Evolutionary conservation across 1,139 yeast genomes (phyloP).

Genomic region (Saccharomyces hybrid): DNA sequence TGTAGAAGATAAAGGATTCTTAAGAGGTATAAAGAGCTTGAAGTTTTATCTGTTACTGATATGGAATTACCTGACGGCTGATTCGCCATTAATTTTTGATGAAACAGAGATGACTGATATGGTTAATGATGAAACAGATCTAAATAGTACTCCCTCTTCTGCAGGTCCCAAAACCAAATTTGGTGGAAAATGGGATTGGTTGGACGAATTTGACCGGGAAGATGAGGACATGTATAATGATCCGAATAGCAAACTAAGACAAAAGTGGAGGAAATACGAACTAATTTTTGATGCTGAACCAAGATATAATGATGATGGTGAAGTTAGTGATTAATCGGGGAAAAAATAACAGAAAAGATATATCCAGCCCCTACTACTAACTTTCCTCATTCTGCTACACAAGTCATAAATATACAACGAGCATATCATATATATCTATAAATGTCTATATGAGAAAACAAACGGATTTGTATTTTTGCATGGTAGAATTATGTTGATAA

Average conservation of each 20-base stretch:
- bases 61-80: conserved; percentile 42
- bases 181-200: conserved; percentile 38
- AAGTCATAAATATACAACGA: background rate
- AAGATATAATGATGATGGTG: conserved; percentile 26
- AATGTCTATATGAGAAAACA: background rate
- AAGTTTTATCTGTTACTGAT: conserved; percentile 52
- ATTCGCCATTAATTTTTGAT: conserved; percentile 27
- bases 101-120: conserved; percentile 21
- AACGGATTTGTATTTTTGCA: background rate
- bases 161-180: conserved; percentile 12
- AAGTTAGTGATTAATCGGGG: conserved; percentile 25
- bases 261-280: conserved; percentile 33
- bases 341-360: background rate
- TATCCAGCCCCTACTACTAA: background rate
- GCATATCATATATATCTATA: background rate
- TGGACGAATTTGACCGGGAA: conserved; percentile 41
- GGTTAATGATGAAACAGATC: conserved; percentile 30
- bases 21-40: conserved; percentile 69
- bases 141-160: background rate
- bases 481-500: no score
- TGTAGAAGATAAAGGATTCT: conserved; percentile 71
- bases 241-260: conserved; percentile 25
- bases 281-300: conserved; percentile 32
- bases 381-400: background rate
- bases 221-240: conserved; percentile 29